Evolutionary conservation across 2,329 filamentous ascomycete species (phyloP), one percentile per base, ranked within the genome.

Genomic region (Fusarium verrucosum): DNA sequence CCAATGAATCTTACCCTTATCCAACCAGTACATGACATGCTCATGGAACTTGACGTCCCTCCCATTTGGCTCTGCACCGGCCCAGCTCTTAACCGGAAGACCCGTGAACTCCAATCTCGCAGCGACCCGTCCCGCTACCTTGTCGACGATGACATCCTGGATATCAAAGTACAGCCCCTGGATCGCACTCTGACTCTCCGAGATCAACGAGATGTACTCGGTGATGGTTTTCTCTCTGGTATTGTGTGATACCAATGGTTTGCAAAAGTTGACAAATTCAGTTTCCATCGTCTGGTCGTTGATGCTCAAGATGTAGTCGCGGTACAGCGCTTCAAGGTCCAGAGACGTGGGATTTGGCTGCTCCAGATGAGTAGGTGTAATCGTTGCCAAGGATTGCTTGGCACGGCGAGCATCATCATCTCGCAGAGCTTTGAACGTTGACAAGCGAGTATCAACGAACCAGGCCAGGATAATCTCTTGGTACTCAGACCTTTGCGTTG

Each of bases 11-110:
- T 25, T 65, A 1, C 50, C 56, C 0, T 37, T 8, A 0, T 58
- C 45, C 10, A 68, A 17, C 65, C 49, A 68, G 22, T 68, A 68
- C 60, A 68, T 68, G 3, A 62, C 64, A 62, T 68, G 56, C 3
- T 68, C 64, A 16, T 68, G 60, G 2, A 68, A 68, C n/a, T 19
- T 46, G 3, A 68, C 60, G 5, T 2, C 13, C 4, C 45, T 40
- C 1, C 64, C 49, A 2, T 35, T 65, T 0, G 64, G 64, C 1
- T 65, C 22, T 1, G 49, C 49, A 0, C n/a, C 25, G 1, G 26
- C 52, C 64, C 64, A 68, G 0, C 1, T 4, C 10, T 49, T 50
- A 0, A 65, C 23, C 1, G 64, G 50, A 2, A 46, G 1, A 2
- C 64, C 63, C 1, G 63, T 66, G 13, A 66, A 66, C 13, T 66